phyloP scores from a whole-genome alignment of 2,329 filamentous ascomycete genomes.

The Lasiodiplodia hormozganensis region DNA sequence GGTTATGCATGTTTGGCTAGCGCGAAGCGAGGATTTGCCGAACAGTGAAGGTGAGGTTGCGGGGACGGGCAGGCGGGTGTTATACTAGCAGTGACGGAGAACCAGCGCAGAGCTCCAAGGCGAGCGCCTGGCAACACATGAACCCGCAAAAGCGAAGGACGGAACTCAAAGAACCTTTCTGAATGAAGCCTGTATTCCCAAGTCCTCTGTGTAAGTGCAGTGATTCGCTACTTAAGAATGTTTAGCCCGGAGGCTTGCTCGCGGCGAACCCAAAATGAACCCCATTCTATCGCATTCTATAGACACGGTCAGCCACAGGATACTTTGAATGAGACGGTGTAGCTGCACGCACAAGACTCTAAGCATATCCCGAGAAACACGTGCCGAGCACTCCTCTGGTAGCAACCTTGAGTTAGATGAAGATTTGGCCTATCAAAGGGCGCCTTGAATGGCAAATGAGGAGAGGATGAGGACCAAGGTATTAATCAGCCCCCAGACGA shows the following conservation, averaged over 20 bases:
- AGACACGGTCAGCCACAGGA: neutral
- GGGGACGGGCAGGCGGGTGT: neutral
- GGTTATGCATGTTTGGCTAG: neutral
- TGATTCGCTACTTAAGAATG: neutral
- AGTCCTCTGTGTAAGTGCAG: neutral
- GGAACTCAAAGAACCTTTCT: neutral
- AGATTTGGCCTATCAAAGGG: slow-evolving; percentile 62
- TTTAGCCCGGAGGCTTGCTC: neutral
- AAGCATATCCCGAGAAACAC: neutral
- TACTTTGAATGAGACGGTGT: neutral
- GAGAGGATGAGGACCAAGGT: slow-evolving; percentile 82
- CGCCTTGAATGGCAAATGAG: slow-evolving; percentile 91
- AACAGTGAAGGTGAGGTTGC: neutral
- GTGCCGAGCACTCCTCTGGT: neutral
- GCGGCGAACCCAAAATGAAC: neutral
- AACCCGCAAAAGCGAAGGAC: neutral
- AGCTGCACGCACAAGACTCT: neutral
- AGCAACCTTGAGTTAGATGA: neutral
- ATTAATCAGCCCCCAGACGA: slow-evolving; percentile 86
- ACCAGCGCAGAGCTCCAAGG: neutral
- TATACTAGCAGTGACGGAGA: neutral
- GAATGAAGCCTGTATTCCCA: neutral
- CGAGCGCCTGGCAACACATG: neutral
- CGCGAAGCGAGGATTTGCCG: slow-evolving; percentile 10
- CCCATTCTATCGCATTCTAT: neutral